A percentile compares a stretch with the other conserved stretches of the same genome.
These are phyloP conservation scores for Penicillium brasilianum DNA, from an alignment of 2,329 filamentous ascomycete species.

Conservation along the genomic window DNA sequence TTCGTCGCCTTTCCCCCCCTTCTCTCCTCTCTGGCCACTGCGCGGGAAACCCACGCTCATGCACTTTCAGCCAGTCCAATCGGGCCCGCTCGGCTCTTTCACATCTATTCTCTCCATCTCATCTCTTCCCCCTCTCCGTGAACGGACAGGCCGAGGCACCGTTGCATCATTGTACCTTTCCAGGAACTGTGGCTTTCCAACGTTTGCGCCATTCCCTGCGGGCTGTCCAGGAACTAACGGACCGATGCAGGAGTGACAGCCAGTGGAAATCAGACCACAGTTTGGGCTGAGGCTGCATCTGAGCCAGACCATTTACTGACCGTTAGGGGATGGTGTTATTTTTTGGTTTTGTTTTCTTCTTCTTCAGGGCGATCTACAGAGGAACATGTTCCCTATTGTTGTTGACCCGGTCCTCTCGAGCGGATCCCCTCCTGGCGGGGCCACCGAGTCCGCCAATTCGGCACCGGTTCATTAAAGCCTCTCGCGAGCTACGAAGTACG, in stretches of 20 bases:
- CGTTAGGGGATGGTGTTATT: background rate
- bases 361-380: background rate
- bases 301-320: background rate
- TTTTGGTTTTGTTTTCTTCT: background rate
- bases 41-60: background rate
- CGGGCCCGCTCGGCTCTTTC: background rate
- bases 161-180: background rate
- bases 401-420: background rate
- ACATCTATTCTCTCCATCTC: background rate
- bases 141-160: background rate
- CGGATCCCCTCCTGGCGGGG: conserved; percentile 4
- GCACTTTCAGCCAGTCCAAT: background rate
- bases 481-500: background rate
- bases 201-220: background rate
- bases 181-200: background rate
- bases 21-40: background rate
- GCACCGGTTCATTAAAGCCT: background rate
- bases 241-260: background rate
- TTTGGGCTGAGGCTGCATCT: conserved; percentile 1
- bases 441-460: conserved; percentile 1
- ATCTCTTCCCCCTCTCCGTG: background rate
- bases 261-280: background rate
- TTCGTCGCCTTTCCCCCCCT: background rate
- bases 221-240: conserved; percentile 4
- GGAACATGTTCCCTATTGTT: background rate